Conservation (phyloP, 148 eudicot species). For the Vaccinium myrtillus region DNA sequence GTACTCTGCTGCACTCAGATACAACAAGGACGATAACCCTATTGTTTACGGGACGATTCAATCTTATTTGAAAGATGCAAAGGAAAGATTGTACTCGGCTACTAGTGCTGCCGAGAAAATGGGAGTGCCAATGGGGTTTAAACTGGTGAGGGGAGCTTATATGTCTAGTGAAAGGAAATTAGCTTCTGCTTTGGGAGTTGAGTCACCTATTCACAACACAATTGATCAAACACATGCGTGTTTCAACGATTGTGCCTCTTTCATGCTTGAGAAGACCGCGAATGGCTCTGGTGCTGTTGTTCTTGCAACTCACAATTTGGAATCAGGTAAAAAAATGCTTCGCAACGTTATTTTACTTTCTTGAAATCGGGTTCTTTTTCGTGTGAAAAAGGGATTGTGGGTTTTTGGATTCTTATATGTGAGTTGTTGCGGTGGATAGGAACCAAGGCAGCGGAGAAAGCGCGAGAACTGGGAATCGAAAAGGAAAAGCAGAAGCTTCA, state of each 20-base stretch:
- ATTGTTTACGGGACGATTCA: constrained; percentile 69
- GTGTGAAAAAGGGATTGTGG: not conserved
- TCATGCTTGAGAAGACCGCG: constrained; percentile 64
- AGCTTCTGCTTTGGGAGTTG: constrained; percentile 61
- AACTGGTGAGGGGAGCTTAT: constrained; percentile 91
- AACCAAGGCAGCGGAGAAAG: constrained; percentile 57
- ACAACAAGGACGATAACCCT: constrained; percentile 47
- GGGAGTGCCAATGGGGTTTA: constrained; percentile 76
- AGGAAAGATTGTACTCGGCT: constrained; percentile 50
- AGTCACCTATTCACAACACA: constrained; percentile 69
- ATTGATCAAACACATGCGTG: constrained; percentile 68
- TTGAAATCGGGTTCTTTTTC: not conserved
- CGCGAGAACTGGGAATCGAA: constrained; percentile 53
- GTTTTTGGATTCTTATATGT: not conserved
- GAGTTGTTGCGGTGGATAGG: constrained; percentile 32
- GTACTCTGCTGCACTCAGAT: constrained; percentile 54
- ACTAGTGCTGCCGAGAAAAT: constrained; percentile 53
- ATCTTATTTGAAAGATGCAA: constrained; percentile 74
- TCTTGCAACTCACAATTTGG: constrained; percentile 92
- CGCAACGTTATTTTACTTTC: not conserved
- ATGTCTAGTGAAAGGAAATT: constrained; percentile 62
- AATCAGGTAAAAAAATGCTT: constrained; percentile 52
- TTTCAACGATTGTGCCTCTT: constrained; percentile 72
- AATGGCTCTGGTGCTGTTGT: constrained; percentile 57
- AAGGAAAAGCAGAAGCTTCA: constrained; percentile 53